Conservation (phyloP, 2,329 filamentous ascomycete genomes). For the Laburnicola sp. region DNA sequence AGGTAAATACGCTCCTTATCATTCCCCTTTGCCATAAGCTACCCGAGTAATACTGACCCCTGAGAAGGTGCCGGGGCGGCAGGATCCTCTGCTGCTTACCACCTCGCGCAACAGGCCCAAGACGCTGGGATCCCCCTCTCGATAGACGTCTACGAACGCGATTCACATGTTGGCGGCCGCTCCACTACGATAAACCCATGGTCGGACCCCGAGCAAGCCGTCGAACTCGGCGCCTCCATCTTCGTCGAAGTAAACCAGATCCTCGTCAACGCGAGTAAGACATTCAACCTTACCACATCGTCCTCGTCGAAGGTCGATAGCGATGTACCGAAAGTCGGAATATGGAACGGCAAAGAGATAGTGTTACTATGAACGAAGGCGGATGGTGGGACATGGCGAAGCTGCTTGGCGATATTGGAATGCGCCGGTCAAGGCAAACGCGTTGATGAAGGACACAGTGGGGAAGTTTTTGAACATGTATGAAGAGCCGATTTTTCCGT, state of each 20-base stretch:
- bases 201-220: slow-evolving; percentile 64
- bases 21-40: too few species aligned
- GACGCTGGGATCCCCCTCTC: slow-evolving; percentile 65
- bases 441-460: slow-evolving; percentile 71
- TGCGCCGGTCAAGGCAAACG: slow-evolving; percentile 72
- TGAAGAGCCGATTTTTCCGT: slow-evolving; percentile 80
- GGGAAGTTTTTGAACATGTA: slow-evolving; percentile 79
- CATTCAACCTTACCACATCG: slow-evolving; percentile 67
- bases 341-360: slow-evolving; percentile 82
- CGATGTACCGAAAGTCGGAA: slow-evolving; percentile 59
- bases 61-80: slow-evolving; percentile 79
- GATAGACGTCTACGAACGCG: slow-evolving; percentile 86
- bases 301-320: slow-evolving; percentile 44
- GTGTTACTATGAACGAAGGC: slow-evolving; percentile 66
- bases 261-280: slow-evolving; percentile 70
- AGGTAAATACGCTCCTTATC: slow-evolving; percentile 23
- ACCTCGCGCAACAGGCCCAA: slow-evolving; percentile 71
- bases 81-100: slow-evolving; percentile 84
- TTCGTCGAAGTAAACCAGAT: slow-evolving; percentile 87
- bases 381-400: slow-evolving; percentile 81
- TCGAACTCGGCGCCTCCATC: slow-evolving; percentile 90
- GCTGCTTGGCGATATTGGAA: slow-evolving; percentile 81
- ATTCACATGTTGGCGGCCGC: slow-evolving; percentile 77
- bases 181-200: slow-evolving; percentile 82
- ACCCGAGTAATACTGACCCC: slow-evolving; percentile 13